Evolutionary conservation across 495 filamentous ascomycete genomes (phyloP), one percentile per base, ranked within the genome.

Genomic region (Letharia columbiana): DNA sequence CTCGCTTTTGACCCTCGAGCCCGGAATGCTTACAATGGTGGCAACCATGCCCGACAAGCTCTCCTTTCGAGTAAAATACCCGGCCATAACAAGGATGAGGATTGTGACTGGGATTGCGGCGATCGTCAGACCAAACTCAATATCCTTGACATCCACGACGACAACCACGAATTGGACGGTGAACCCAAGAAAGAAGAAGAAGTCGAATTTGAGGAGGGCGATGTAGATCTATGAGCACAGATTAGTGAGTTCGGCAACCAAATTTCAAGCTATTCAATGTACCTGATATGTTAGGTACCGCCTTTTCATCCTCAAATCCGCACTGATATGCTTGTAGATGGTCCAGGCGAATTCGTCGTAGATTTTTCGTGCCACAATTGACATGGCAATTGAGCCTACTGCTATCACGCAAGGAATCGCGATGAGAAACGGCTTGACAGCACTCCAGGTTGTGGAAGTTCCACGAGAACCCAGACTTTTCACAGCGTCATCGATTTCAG

Each of bases 291-390:
- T 89, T 65, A 98, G 82, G 81, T 96, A 98, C 68, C 94, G 84
- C 76, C 93, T 87, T 83, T 96, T 98, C 88, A 98, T 91, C 70
- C 90, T 86, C 73, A 98, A 83, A 80, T 98, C 94, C 44, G 94
- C 94, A 73, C 91, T 95, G 77, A 98, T 98, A 75, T 96, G 92
- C 80, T 98, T 98, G 76, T 98, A 92, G 73, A 98, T 98, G 59
- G 92, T 95, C 94, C 94, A 98, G 5, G 94, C 92, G 75, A 98
- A 98, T 74, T 98, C 95, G 73, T 96, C 91, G 72, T 98, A 98
- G 13, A 98, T 81, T 77, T 96, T 95, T 86, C 92, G 96, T 8
- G 92, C 88, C 63, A 94, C 78, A 62, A 90, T 85, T 28, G 81
- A 80, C 79, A 98, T 84, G 59, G 86, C 71, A 31, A 92, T 45